A percentile compares a stretch with the other conserved stretches of the same genome.
Evolutionary conservation across 345 rosid species (phyloP).

Genomic region (Lepidium sativum): DNA sequence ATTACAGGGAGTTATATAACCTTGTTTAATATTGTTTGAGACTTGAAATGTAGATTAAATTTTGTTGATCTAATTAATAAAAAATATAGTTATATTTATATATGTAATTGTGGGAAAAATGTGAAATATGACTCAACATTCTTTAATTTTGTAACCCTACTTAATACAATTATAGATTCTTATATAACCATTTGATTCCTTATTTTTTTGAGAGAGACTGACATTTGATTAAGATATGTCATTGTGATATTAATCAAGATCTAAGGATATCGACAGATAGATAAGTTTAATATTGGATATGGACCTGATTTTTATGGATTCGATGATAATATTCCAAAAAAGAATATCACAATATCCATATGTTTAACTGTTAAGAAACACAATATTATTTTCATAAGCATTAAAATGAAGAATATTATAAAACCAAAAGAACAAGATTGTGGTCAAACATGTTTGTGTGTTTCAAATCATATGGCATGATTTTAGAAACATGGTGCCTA

Average conservation of each 20-base stretch:
- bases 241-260: neutral
- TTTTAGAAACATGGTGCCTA: neutral
- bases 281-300: neutral
- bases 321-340: neutral
- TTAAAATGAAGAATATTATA: no score
- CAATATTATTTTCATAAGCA: no score
- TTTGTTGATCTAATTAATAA: no score
- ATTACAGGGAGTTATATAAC: no score
- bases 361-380: neutral
- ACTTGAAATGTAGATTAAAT: no score
- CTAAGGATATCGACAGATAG: neutral
- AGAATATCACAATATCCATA: neutral
- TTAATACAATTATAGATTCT: neutral
- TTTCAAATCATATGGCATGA: neutral
- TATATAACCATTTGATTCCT: neutral
- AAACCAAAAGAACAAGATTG: neutral
- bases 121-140: neutral
- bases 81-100: neutral
- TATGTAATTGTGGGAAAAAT: neutral
- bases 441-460: neutral
- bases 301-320: neutral
- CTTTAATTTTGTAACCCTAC: slow-evolving; percentile 2
- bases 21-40: no score
- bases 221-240: slow-evolving; percentile 8
- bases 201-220: neutral